Percentiles rank a stretch among this genome's conserved stretches.
Conservation (phyloP, 306 rosid genomes). For the Cicer arietinum region DNA sequence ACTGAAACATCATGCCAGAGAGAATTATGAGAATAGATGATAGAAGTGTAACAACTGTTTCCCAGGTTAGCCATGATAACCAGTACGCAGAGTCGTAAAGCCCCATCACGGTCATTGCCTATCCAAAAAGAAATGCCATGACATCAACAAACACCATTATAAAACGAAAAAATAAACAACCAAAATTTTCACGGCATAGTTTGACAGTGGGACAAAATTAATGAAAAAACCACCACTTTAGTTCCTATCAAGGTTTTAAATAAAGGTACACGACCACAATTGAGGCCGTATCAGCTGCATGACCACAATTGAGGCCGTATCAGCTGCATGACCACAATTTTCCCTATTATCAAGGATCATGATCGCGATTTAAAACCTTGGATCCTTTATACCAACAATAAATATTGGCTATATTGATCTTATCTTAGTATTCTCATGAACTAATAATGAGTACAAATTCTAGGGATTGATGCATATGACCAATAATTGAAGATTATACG, state of each 20-base stretch:
- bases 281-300: neutral
- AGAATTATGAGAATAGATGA: slow-evolving; percentile 81
- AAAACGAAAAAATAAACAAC: neutral
- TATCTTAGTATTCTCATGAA: neutral
- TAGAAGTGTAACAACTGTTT: slow-evolving; percentile 61
- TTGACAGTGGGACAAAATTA: neutral
- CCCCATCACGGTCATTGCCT: slow-evolving; percentile 97
- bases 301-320: neutral
- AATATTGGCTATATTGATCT: neutral
- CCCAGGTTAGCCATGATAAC: slow-evolving; percentile 94
- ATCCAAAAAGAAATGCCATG: slow-evolving; percentile 40
- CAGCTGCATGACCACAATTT: neutral
- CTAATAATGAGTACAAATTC: neutral
- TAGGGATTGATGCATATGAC: neutral
- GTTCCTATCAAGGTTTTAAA: neutral
- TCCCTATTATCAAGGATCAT: neutral
- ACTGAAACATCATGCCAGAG: slow-evolving; percentile 87
- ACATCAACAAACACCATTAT: neutral
- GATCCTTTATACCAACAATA: neutral
- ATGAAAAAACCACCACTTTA: neutral
- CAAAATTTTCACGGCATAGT: neutral
- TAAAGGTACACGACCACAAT: neutral
- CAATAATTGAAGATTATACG: neutral
- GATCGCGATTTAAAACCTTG: neutral
- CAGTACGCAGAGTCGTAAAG: slow-evolving; percentile 91